Percentiles rank a stretch among this genome's conserved stretches.
Conservation (phyloP, 1,139 yeast genomes). For the Sugiyamaella castrensis region DNA sequence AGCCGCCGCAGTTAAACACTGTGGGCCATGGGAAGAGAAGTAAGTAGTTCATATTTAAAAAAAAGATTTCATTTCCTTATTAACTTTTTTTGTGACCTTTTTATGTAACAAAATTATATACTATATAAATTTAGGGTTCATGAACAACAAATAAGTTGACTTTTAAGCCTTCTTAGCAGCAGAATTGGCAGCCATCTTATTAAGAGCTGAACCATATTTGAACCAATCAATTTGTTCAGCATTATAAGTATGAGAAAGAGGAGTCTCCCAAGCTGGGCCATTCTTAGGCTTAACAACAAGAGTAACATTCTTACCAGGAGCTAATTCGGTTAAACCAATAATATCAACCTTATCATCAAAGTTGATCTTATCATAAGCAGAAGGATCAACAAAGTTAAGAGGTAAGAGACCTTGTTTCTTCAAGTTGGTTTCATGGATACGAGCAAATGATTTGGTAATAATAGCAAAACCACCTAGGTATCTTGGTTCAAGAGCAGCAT, state of each 20-base stretch:
- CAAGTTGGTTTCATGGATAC: constrained; percentile 93
- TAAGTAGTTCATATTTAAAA: no score
- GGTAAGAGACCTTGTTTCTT: constrained; percentile 98
- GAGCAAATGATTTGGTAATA: constrained; percentile 95
- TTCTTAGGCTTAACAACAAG: constrained; percentile 88
- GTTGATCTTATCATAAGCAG: constrained; percentile 91
- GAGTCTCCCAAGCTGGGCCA: constrained; percentile 81
- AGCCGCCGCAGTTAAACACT: no score
- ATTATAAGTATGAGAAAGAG: constrained; percentile 94
- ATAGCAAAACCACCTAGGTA: constrained; percentile 98
- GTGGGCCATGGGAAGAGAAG: no score
- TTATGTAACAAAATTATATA: no score
- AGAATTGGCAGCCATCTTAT: constrained; percentile 75
- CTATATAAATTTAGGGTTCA: no score
- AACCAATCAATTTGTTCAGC: constrained; percentile 97
- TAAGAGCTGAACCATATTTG: constrained; percentile 98
- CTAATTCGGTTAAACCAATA: constrained; percentile 75
- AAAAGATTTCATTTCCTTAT: no score
- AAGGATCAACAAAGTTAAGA: constrained; percentile 83
- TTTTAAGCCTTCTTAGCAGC: constrained; percentile 12
- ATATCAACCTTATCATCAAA: constrained; percentile 88
- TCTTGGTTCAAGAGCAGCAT: constrained; percentile 99
- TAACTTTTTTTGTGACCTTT: no score
- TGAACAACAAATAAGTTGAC: neutral
- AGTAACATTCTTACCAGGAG: constrained; percentile 89